These are phyloP conservation scores for Leccinum longicurvipes DNA, from an alignment of 768 basidiomycete genomes.

Conservation along the genomic window DNA sequence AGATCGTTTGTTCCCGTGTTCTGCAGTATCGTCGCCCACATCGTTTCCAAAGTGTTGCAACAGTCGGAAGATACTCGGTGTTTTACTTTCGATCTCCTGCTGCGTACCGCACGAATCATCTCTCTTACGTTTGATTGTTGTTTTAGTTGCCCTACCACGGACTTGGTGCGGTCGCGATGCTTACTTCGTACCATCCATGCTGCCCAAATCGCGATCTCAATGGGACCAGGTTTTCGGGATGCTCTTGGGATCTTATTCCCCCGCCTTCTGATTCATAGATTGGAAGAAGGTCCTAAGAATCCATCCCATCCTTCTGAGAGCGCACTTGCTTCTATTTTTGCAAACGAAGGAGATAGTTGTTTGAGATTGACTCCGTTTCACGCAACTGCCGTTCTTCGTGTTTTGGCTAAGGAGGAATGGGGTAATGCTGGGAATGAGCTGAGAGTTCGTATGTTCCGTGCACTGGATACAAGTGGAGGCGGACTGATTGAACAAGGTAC, in stretches of 20 bases:
- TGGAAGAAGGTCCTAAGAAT: slow-evolving; percentile 40
- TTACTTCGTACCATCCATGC: slow-evolving; percentile 40
- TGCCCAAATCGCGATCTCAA: slow-evolving; percentile 25
- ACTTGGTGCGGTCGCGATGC: slow-evolving; percentile 35
- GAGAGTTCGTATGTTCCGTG: slow-evolving; percentile 28
- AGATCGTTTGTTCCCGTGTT: slow-evolving; percentile 44
- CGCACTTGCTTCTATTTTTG: slow-evolving; percentile 22
- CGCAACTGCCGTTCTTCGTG: slow-evolving; percentile 33
- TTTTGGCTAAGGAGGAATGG: slow-evolving; percentile 40
- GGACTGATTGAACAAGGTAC: slow-evolving; percentile 15
- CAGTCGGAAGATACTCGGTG: slow-evolving; percentile 44
- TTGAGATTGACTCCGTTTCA: slow-evolving; percentile 33
- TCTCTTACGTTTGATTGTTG: slow-evolving; percentile 43
- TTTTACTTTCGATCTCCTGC: slow-evolving; percentile 49
- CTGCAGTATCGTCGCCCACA: slow-evolving; percentile 43
- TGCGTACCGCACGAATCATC: slow-evolving; percentile 38
- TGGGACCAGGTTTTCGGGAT: slow-evolving; percentile 22
- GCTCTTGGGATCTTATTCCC: slow-evolving; percentile 32
- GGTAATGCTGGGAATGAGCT: slow-evolving; percentile 30
- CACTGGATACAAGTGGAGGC: background rate
- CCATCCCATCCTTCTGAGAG: slow-evolving; percentile 12
- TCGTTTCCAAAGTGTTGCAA: slow-evolving; percentile 40
- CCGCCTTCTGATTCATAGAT: slow-evolving; percentile 32
- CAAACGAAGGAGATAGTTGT: slow-evolving; percentile 23
- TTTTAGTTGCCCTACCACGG: slow-evolving; percentile 34